Evolutionary conservation across 345 rosid genomes (phyloP), one percentile per base, ranked within the genome.

Genomic region (Lenwebbia sp.): DNA sequence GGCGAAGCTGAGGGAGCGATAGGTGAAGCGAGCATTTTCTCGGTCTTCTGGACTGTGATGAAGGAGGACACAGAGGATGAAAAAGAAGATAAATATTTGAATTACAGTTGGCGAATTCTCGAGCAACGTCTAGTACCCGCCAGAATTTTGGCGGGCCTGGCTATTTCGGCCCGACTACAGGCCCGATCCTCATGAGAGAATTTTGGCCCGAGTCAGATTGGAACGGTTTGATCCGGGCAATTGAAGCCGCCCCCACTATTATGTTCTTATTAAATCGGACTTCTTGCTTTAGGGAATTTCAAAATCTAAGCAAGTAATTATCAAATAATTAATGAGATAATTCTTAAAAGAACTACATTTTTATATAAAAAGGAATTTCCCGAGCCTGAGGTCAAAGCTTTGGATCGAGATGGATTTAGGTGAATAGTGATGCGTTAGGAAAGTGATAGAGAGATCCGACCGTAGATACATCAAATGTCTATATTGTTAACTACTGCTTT

Each of bases 11-110:
- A 51, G 33, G 89, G 23, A 57, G 84, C 51, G 14, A 89, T n/a
- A 60, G 91, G 54, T 52, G 88, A 82, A 83, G 88, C 83, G 57
- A 90, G 84, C 86, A 85, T 86, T 89, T 82, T 88, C 84, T 83
- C 88, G 76, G 49, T 5, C 44, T 17, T 44, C 47, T 37, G 81
- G 49, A 25, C 21, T 19, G 83, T 13, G 23, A 49, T 58, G 86
- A 62, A 55, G 70, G 40, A 19, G 82, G 55, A 51, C 30, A 13
- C 30, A 15, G 58, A 21, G 84, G 84, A 37, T 5, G 81, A 37
- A 70, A 70, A 70, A 19, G 81, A 4, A 37, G 78, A 37, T 11
- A 21, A 47, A 10, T 9, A 50, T 37, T 70, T 70, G 81, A 70
- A 70, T 70, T 37, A 21, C 81, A 4, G 78, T 70, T 33, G 47